A percentile compares a stretch with the other conserved stretches of the same genome.
Conservation (phyloP, 129 eudicot species). For the Flaveria linearis region DNA sequence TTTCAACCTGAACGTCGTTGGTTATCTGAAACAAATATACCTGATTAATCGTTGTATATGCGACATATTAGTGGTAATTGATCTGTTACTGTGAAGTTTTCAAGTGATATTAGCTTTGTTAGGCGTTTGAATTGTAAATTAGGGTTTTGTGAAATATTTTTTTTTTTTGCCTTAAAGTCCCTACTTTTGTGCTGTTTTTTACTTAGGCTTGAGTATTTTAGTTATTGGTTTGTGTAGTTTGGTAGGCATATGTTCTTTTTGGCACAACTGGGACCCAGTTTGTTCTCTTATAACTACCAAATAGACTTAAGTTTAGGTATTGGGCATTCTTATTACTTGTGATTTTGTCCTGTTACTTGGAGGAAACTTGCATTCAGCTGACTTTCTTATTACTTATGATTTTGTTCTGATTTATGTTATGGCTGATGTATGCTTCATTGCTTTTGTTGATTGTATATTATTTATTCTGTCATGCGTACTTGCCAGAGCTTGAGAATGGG, state of each 20-base stretch:
- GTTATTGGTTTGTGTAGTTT: not conserved
- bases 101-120: no score
- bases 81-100: no score
- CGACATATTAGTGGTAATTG: no score
- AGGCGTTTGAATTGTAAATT: not conserved
- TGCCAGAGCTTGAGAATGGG: slow-evolving; percentile 42
- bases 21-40: no score
- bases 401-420: not conserved
- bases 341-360: not conserved
- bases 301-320: not conserved
- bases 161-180: not conserved
- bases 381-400: not conserved
- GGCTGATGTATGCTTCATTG: not conserved
- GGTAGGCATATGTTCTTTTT: not conserved
- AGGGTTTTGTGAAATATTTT: not conserved
- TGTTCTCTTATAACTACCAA: not conserved
- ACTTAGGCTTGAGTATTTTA: not conserved
- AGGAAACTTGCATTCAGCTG: not conserved
- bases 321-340: not conserved
- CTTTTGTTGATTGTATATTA: not conserved
- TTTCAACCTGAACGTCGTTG: no score
- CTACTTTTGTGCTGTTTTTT: not conserved
- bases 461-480: not conserved
- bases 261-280: not conserved
- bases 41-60: no score